Evolutionary conservation across 2,329 filamentous ascomycete species (phyloP).

Genomic region (Nothomitra cinnamomea): DNA sequence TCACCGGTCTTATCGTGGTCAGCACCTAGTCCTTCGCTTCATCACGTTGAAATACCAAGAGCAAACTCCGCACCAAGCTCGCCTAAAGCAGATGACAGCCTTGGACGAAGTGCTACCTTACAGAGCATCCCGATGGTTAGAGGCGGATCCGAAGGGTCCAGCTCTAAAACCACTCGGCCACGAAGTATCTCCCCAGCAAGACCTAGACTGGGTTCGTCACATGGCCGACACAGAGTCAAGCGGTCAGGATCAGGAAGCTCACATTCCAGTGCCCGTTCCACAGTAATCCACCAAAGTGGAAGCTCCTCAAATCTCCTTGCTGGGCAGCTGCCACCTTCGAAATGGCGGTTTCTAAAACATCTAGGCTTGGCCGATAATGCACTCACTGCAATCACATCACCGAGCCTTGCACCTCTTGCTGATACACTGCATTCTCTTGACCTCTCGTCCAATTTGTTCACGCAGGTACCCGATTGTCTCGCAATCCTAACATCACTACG

Average conservation of each 20-base stretch:
- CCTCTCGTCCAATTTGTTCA: slow-evolving; percentile 80
- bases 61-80: slow-evolving; percentile 55
- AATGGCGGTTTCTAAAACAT: slow-evolving; percentile 91
- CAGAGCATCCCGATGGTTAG: slow-evolving; percentile 30
- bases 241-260: slow-evolving; percentile 88
- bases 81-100: slow-evolving; percentile 31
- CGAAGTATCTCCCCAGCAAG: slow-evolving; percentile 62
- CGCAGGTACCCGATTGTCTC: slow-evolving; percentile 83
- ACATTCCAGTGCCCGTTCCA: slow-evolving; percentile 51
- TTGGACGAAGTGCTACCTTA: slow-evolving; percentile 28
- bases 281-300: slow-evolving; percentile 33
- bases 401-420: slow-evolving; percentile 64
- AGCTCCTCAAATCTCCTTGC: slow-evolving; percentile 63
- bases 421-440: slow-evolving; percentile 85
- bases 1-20: slow-evolving; percentile 61
- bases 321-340: slow-evolving; percentile 60
- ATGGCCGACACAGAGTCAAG: slow-evolving; percentile 49
- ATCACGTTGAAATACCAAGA: slow-evolving; percentile 46
- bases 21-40: slow-evolving; percentile 34
- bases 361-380: slow-evolving; percentile 84
- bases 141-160: slow-evolving; percentile 36
- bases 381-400: slow-evolving; percentile 58
- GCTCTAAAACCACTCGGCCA: slow-evolving; percentile 12
- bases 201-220: slow-evolving; percentile 51
- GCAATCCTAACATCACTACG: slow-evolving; percentile 74